A percentile compares a stretch with the other conserved stretches of the same genome.
phyloP scores from a whole-genome alignment of 352 stramenopile genomes.

The Globisporangium iwayamae region DNA sequence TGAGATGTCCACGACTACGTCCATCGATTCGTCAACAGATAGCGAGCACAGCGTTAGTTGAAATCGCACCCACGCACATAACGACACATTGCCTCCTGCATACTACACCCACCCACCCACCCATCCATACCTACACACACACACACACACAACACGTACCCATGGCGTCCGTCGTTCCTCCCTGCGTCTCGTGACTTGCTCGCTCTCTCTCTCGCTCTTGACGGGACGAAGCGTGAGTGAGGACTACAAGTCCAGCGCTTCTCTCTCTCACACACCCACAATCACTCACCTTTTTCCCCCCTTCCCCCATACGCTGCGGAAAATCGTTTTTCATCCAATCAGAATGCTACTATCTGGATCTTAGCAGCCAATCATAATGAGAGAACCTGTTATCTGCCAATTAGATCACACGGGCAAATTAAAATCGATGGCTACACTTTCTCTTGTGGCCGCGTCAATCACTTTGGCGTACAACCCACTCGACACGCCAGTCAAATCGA shows the following conservation, averaged over 20 bases:
- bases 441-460: neutral
- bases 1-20: constrained; percentile 15
- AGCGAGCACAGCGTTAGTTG: neutral
- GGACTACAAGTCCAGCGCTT: neutral
- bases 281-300: neutral
- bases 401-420: neutral
- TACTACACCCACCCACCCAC: neutral
- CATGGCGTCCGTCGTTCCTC: neutral
- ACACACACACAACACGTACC: neutral
- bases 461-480: neutral
- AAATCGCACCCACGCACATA: neutral
- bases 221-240: neutral
- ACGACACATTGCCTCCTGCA: neutral
- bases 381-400: no score
- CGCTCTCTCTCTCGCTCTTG: neutral
- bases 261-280: constrained; percentile 9
- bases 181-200: neutral
- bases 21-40: neutral
- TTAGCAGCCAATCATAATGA: neutral
- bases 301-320: neutral
- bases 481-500: neutral
- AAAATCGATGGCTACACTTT: constrained; percentile 3
- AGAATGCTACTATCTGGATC: neutral
- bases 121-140: neutral
- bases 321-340: neutral